Evolutionary conservation across 768 basidiomycete genomes (phyloP), one percentile per base, ranked within the genome.

Genomic region (Leucocoprinus birnbaumii): DNA sequence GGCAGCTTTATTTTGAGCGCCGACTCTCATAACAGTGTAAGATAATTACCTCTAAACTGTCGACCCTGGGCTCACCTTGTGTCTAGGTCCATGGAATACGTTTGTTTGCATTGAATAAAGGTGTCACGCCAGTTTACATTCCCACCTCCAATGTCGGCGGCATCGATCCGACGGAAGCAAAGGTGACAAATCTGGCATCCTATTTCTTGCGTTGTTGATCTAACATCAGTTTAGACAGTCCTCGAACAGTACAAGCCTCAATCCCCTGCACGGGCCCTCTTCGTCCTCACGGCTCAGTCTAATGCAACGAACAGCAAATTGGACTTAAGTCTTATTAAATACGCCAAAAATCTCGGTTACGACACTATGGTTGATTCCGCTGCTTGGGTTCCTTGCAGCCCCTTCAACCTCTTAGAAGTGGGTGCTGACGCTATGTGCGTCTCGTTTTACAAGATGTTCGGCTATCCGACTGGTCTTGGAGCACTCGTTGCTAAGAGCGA

Each of bases 361-460:
- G 72, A 79, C 61, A 88, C 85, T 1, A 68, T 93, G 14, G 71
- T 93, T 27, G 91, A 93, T 63, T 89, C 87, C 9, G 91, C 91
- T 4, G 91, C 91, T 2, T 73, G 92, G 35, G 89, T 84, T 2
- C 83, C 91, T 10, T 85, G 87, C 1, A 82, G 87, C 7, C 63
- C 73, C n/a, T 78, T 93, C 53, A 86, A 86, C 14, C 73, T 93
- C 16, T 67, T 78, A 1, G 80, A 85, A 50, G 78, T 76, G 26
- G 83, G 85, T 5, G 85, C 91, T 9, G 91, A 93, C 65, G 91
- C 91, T 0, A 84, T 91, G 79, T 89, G 84, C 0, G 64, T 93
- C 51, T 89, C 87, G 40, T 91, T 92, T 62, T 93, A 93, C 71
- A 93, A 93, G 61, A 91, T 93, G 87, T 89, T 91, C 59, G 91